Conservation (phyloP, 176 grass and related monocot species). For the Zea luxurians region DNA sequence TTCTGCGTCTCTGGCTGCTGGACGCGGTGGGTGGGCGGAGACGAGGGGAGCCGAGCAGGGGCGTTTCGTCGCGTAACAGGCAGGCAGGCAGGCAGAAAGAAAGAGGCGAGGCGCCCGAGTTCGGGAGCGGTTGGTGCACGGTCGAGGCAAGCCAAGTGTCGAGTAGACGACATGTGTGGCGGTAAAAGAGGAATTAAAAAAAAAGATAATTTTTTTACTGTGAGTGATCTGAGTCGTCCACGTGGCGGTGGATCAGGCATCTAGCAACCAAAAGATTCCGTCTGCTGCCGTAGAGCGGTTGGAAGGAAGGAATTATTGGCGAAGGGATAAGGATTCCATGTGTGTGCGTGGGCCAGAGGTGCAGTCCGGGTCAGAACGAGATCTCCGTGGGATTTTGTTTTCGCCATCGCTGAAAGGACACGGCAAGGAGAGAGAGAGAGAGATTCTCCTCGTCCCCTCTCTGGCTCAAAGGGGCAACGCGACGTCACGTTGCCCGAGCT, state of each 20-base stretch:
- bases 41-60: not conserved
- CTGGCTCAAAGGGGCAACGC: not conserved
- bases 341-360: constrained; percentile 14
- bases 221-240: not conserved
- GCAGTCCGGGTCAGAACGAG: not conserved
- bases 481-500: constrained; percentile 24
- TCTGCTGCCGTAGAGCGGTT: not conserved
- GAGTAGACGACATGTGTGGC: too few species aligned
- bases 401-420: constrained; percentile 34
- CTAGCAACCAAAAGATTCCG: not conserved
- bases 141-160: too few species aligned
- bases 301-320: constrained; percentile 30
- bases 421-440: constrained; percentile 30
- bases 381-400: constrained; percentile 19
- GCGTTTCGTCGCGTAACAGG: constrained; percentile 87
- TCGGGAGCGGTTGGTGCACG: too few species aligned
- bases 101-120: constrained; percentile 19
- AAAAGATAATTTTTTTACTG: too few species aligned
- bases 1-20: not conserved
- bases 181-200: too few species aligned
- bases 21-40: not conserved
- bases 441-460: not conserved
- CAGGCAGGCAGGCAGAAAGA: not conserved
- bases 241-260: not conserved
- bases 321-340: constrained; percentile 45